These are phyloP conservation scores for Anisodus tanguticus DNA, from an alignment of 257 asterid species.

Conservation along the genomic window DNA sequence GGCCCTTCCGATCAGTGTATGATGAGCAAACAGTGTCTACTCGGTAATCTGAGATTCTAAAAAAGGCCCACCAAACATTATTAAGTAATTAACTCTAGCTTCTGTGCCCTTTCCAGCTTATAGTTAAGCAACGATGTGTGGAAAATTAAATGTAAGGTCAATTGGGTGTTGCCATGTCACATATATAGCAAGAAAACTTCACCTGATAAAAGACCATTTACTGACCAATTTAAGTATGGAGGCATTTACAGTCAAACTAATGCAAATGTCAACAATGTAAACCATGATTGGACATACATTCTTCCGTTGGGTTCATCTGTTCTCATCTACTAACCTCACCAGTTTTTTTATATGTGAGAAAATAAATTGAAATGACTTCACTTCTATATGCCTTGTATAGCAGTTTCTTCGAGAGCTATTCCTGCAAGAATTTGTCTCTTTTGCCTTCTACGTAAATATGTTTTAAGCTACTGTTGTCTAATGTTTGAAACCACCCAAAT, in stretches of 20 bases:
- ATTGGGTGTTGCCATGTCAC: not conserved
- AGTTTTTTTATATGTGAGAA: not conserved
- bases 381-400: constrained; percentile 20
- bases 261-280: not conserved
- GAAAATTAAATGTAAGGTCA: not conserved
- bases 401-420: not conserved
- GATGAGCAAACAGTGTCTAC: not conserved
- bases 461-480: not conserved
- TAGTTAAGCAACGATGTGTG: not conserved
- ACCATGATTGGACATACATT: not conserved
- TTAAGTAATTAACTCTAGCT: constrained; percentile 8
- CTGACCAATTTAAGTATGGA: constrained; percentile 11
- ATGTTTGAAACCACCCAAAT: not conserved
- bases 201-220: not conserved
- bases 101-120: not conserved
- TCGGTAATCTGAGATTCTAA: not conserved
- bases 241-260: constrained; percentile 23
- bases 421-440: constrained; percentile 1
- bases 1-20: not conserved
- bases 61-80: constrained; percentile 2
- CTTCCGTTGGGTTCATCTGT: not conserved
- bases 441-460: constrained; percentile 8
- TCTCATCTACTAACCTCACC: constrained; percentile 1
- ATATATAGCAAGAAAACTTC: not conserved
- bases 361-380: not conserved